phyloP scores from a whole-genome alignment of 2,329 filamentous ascomycete species.

The Penicillium sp. region DNA sequence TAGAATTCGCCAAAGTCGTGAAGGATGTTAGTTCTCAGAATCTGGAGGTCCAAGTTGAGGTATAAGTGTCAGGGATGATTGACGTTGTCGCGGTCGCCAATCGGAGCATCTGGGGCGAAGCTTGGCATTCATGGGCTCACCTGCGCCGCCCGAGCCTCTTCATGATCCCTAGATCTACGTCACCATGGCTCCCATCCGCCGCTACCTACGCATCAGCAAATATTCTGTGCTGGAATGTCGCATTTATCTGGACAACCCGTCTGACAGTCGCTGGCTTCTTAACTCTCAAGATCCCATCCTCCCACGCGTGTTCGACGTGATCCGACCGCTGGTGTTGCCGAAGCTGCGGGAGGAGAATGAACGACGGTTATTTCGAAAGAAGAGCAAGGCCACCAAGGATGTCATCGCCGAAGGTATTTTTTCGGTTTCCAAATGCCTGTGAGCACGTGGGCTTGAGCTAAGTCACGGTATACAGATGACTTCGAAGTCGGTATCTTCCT shows the following conservation, averaged over 20 bases:
- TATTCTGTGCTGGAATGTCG: constrained; percentile 95
- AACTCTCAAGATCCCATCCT: constrained; percentile 75
- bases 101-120: constrained; percentile 14
- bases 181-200: constrained; percentile 81
- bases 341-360: constrained; percentile 86
- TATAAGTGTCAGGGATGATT: not conserved
- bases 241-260: constrained; percentile 91
- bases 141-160: not conserved
- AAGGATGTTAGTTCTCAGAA: not conserved
- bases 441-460: not conserved
- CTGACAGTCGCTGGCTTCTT: constrained; percentile 79
- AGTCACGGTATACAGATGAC: constrained; percentile 65
- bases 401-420: constrained; percentile 78
- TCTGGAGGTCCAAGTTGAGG: not conserved
- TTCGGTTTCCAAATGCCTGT: constrained; percentile 63
- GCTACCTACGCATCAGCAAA: constrained; percentile 89
- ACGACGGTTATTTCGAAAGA: constrained; percentile 63
- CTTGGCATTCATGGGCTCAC: constrained; percentile 20
- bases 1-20: not conserved
- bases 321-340: constrained; percentile 82
- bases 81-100: constrained; percentile 14
- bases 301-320: constrained; percentile 77
- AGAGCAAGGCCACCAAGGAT: constrained; percentile 83
- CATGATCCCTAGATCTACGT: not conserved
- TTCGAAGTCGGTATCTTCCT: constrained; percentile 96